These are phyloP conservation scores for Leccinum colubrinum DNA, from an alignment of 1,284 basidiomycete genomes.

Conservation along the genomic window DNA sequence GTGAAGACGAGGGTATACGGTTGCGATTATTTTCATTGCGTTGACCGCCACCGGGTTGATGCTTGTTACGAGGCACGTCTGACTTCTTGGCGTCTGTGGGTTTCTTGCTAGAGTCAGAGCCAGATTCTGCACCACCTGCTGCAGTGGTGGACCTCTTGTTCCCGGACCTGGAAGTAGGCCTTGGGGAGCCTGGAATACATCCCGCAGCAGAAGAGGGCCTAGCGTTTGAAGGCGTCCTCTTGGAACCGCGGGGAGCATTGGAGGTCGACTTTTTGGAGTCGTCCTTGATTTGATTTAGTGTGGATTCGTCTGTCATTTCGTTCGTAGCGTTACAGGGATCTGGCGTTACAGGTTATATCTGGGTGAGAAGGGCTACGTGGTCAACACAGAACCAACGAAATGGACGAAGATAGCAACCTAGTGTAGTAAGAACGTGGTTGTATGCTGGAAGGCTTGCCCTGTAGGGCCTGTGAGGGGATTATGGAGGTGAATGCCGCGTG, in stretches of 20 bases:
- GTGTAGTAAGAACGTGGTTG: conserved; percentile 42
- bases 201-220: conserved; percentile 46
- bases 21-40: conserved; percentile 51
- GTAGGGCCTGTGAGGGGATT: conserved; percentile 77
- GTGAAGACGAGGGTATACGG: conserved; percentile 51
- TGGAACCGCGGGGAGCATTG: conserved; percentile 49
- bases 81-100: conserved; percentile 36
- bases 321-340: conserved; percentile 61
- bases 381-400: not conserved
- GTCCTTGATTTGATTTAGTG: conserved; percentile 57
- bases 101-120: conserved; percentile 65
- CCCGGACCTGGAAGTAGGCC: conserved; percentile 61
- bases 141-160: conserved; percentile 52
- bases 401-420: conserved; percentile 38
- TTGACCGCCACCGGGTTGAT: conserved; percentile 45
- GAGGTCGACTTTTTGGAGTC: conserved; percentile 55
- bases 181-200: conserved; percentile 41
- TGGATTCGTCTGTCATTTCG: conserved; percentile 81
- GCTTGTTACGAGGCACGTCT: conserved; percentile 55
- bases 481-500: conserved; percentile 57
- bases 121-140: conserved; percentile 53
- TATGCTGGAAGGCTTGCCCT: conserved; percentile 72
- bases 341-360: conserved; percentile 45
- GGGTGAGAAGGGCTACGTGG: conserved; percentile 33
- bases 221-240: conserved; percentile 54